Conservation (phyloP, 2,329 filamentous ascomycete species). For the Colletotrichum tofieldiae region DNA sequence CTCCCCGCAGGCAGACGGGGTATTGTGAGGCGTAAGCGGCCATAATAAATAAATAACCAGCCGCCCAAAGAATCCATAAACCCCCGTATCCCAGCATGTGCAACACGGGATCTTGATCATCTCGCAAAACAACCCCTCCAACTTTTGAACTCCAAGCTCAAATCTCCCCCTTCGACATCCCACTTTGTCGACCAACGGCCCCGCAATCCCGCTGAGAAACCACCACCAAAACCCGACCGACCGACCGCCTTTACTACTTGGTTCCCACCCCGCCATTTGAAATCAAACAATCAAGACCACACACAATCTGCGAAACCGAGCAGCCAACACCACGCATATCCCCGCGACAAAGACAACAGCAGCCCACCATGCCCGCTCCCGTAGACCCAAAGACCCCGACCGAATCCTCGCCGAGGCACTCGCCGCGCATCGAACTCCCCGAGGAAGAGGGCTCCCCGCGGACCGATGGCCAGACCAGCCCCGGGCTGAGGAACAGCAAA, state of each 20-base stretch:
- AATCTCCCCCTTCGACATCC: slow-evolving; percentile 6
- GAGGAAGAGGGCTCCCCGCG: slow-evolving; percentile 57
- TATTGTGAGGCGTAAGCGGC: not conserved
- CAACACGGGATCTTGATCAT: slow-evolving; percentile 19
- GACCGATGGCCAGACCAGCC: slow-evolving; percentile 61
- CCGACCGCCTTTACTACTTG: not conserved
- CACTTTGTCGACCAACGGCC: slow-evolving; percentile 13
- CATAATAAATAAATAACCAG: slow-evolving; percentile 15
- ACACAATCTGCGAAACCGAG: not conserved
- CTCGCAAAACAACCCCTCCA: slow-evolving; percentile 26
- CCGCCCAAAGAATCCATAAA: not conserved
- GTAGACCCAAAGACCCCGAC: slow-evolving; percentile 55
- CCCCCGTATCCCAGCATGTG: slow-evolving; percentile 26
- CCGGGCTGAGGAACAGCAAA: slow-evolving; percentile 71
- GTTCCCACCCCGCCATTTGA: slow-evolving; percentile 10
- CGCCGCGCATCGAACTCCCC: slow-evolving; percentile 65
- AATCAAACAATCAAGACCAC: slow-evolving; percentile 6
- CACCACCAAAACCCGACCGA: slow-evolving; percentile 13
- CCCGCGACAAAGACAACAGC: slow-evolving; percentile 1
- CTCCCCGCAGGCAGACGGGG: not conserved
- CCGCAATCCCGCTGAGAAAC: slow-evolving; percentile 35
- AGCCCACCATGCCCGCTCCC: slow-evolving; percentile 58
- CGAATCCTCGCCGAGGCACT: slow-evolving; percentile 46
- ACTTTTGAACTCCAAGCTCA: slow-evolving; percentile 5
- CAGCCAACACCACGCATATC: not conserved